Evolutionary conservation across 345 rosid species (phyloP).

Genomic region (Rubroshorea leprosula): DNA sequence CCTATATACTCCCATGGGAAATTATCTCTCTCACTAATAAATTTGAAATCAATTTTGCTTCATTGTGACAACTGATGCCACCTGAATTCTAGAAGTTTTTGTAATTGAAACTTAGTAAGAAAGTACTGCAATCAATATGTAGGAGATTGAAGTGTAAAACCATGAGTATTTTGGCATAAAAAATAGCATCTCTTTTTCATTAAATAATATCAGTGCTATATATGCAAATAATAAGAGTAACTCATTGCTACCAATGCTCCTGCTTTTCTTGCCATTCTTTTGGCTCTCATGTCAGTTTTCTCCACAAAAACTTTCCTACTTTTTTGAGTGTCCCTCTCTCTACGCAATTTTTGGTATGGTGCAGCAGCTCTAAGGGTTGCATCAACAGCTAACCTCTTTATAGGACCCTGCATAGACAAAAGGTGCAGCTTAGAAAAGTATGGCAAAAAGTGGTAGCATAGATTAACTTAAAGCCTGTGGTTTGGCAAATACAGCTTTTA

Average conservation of each 20-base stretch:
- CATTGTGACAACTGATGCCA: too few species aligned
- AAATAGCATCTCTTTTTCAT: too few species aligned
- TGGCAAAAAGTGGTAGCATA: neutral
- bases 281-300: conserved; percentile 97
- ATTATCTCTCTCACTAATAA: neutral
- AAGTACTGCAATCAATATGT: neutral
- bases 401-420: conserved; percentile 62
- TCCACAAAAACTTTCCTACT: conserved; percentile 86
- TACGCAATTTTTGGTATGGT: conserved; percentile 88
- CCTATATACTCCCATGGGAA: neutral
- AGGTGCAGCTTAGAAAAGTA: neutral
- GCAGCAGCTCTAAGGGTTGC: conserved; percentile 99
- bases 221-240: conserved; percentile 10
- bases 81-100: conserved; percentile 5
- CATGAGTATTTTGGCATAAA: too few species aligned
- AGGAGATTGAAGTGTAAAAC: too few species aligned
- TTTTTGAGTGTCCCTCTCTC: conserved; percentile 62
- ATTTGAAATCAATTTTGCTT: too few species aligned
- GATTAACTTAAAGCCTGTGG: neutral
- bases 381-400: conserved; percentile 92
- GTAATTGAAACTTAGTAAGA: neutral
- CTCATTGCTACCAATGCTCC: conserved; percentile 81
- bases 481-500: neutral
- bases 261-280: conserved; percentile 98
- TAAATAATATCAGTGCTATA: neutral